A percentile compares a stretch with the other conserved stretches of the same genome.
Evolutionary conservation across 345 rosid species (phyloP).

Genomic region (Hibiscus mutabilis): DNA sequence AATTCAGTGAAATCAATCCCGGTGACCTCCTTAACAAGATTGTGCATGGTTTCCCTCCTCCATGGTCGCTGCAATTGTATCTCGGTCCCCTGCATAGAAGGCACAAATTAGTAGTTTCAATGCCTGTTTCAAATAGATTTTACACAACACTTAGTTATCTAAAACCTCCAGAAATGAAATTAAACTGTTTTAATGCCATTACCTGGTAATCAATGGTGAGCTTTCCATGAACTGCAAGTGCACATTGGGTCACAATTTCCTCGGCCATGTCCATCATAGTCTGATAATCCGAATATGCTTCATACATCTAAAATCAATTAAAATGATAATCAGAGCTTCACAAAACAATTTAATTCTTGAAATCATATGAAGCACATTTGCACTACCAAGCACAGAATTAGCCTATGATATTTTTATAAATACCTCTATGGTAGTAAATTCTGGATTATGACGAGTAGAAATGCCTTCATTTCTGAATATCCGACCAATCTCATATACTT

Average conservation of each 20-base stretch:
- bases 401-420: conserved; percentile 6
- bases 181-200: conserved; percentile 2
- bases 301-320: conserved; percentile 69
- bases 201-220: conserved; percentile 84
- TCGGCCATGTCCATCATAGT: conserved; percentile 94
- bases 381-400: conserved; percentile 5
- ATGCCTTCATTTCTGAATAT: conserved; percentile 97
- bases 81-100: conserved; percentile 54
- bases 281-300: conserved; percentile 87
- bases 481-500: conserved; percentile 90
- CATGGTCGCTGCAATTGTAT: conserved; percentile 81
- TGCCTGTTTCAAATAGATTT: background rate
- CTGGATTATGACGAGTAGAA: conserved; percentile 97
- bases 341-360: background rate
- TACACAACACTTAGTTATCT: no score
- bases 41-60: conserved; percentile 96
- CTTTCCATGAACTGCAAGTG: conserved; percentile 72
- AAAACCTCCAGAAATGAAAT: no score
- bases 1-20: conserved; percentile 60
- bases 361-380: conserved; percentile 8
- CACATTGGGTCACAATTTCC: conserved; percentile 70
- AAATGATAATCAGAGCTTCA: conserved; percentile 20
- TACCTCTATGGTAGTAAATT: conserved; percentile 98
- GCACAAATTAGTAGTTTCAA: conserved; percentile 16
- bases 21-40: conserved; percentile 75